Evolutionary conservation across 768 basidiomycete genomes (phyloP).

Genomic region (Cystofilobasidium capitatum): DNA sequence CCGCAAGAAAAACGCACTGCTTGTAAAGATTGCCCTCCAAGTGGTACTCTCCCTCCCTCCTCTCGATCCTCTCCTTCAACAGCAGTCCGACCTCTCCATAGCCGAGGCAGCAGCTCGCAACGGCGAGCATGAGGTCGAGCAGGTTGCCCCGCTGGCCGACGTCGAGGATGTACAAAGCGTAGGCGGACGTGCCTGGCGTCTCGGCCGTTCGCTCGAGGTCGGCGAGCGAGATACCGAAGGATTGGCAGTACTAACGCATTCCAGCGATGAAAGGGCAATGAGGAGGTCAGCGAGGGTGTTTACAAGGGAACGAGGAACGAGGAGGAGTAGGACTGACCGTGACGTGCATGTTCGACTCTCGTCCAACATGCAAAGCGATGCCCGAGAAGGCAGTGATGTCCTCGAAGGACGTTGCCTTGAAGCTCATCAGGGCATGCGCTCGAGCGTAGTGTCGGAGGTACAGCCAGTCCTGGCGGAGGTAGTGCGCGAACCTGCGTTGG

Average conservation of each 20-base stretch:
- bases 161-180: conserved; percentile 79
- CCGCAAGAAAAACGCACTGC: conserved; percentile 23
- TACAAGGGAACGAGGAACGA: too few species aligned
- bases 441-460: conserved; percentile 60
- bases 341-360: conserved; percentile 64
- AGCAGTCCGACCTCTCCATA: conserved; percentile 88
- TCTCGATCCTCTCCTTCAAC: conserved; percentile 53
- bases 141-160: conserved; percentile 67
- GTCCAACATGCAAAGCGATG: conserved; percentile 55
- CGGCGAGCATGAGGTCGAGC: conserved; percentile 63
- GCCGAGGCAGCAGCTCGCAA: conserved; percentile 76
- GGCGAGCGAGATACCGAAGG: conserved; percentile 56
- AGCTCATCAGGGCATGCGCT: conserved; percentile 69
- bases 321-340: conserved; percentile 31
- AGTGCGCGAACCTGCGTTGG: conserved; percentile 61
- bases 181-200: conserved; percentile 64
- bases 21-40: conserved; percentile 64
- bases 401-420: conserved; percentile 60
- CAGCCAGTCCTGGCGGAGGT: conserved; percentile 46
- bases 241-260: conserved; percentile 49
- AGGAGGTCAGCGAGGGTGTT: background rate
- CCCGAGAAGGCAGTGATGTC: conserved; percentile 55
- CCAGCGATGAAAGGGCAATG: background rate
- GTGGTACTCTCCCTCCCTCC: conserved; percentile 49
- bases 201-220: conserved; percentile 59